phyloP scores from a whole-genome alignment of 768 basidiomycete genomes.

The Podaxis rugospora region DNA sequence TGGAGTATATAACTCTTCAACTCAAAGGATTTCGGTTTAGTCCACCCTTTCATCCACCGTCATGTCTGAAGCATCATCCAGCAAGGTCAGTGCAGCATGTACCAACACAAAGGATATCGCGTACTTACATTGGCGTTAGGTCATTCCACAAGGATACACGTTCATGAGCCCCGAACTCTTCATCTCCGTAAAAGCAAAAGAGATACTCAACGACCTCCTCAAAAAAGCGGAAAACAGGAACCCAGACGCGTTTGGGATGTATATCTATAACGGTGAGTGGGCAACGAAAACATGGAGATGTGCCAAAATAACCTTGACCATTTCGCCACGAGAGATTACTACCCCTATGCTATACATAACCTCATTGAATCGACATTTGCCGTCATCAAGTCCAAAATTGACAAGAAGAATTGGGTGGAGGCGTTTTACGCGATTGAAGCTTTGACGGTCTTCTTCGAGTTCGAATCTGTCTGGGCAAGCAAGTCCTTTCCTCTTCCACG shows the following conservation, averaged over 20 bases:
- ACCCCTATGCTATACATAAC: constrained; percentile 27
- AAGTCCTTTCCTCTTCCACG: constrained; percentile 10
- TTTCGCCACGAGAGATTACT: constrained; percentile 23
- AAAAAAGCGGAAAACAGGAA: constrained; percentile 26
- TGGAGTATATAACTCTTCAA: neutral
- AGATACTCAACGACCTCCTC: constrained; percentile 23
- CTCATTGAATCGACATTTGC: constrained; percentile 28
- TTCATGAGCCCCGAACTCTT: constrained; percentile 26
- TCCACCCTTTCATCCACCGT: neutral
- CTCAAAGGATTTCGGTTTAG: neutral
- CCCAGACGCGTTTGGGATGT: constrained; percentile 29
- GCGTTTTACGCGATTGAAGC: constrained; percentile 29
- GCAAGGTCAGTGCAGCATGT: neutral
- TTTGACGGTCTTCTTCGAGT: constrained; percentile 26
- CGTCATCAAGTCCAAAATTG: constrained; percentile 25
- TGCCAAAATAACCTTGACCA: neutral
- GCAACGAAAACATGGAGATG: neutral
- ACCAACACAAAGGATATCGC: neutral
- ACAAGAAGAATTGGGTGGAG: constrained; percentile 28
- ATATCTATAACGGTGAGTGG: constrained; percentile 29
- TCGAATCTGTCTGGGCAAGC: constrained; percentile 28
- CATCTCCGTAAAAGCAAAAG: constrained; percentile 24
- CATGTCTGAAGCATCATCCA: neutral
- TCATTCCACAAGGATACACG: constrained; percentile 27
- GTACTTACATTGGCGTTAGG: neutral